Conservation (phyloP, 73 alveolate genomes). For the Uronychia binucleata region DNA sequence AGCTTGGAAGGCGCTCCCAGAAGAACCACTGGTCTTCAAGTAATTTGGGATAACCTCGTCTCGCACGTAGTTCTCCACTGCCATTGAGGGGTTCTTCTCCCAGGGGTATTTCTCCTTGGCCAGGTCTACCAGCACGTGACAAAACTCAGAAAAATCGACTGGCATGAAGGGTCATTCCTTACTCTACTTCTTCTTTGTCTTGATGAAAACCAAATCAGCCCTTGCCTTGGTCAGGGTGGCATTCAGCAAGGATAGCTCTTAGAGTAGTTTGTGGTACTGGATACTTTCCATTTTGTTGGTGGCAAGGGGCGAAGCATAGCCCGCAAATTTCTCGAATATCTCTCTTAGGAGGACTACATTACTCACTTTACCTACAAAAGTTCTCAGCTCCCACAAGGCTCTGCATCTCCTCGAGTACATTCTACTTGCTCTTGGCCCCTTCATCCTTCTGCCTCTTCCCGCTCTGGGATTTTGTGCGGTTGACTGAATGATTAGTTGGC, state of each 20-base stretch:
- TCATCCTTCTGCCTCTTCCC: not conserved
- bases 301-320: not conserved
- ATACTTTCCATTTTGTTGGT: not conserved
- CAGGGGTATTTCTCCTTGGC: not conserved
- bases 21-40: not conserved
- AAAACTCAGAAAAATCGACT: not conserved
- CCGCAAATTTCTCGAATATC: not conserved
- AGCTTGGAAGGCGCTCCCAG: not conserved
- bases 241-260: not conserved
- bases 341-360: not conserved
- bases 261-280: not conserved
- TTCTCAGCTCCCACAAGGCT: not conserved
- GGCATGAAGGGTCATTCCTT: not conserved
- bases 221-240: not conserved
- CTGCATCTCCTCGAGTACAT: not conserved
- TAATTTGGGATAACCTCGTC: not conserved
- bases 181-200: not conserved
- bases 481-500: too few relatives aligned
- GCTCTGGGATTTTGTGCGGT: too few relatives aligned
- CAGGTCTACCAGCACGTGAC: not conserved
- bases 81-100: not conserved
- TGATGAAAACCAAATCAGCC: not conserved
- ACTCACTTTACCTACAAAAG: not conserved
- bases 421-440: not conserved
- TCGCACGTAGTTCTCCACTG: not conserved